phyloP scores from a whole-genome alignment of 2,329 filamentous ascomycete genomes.

The Fusarium sp. region DNA sequence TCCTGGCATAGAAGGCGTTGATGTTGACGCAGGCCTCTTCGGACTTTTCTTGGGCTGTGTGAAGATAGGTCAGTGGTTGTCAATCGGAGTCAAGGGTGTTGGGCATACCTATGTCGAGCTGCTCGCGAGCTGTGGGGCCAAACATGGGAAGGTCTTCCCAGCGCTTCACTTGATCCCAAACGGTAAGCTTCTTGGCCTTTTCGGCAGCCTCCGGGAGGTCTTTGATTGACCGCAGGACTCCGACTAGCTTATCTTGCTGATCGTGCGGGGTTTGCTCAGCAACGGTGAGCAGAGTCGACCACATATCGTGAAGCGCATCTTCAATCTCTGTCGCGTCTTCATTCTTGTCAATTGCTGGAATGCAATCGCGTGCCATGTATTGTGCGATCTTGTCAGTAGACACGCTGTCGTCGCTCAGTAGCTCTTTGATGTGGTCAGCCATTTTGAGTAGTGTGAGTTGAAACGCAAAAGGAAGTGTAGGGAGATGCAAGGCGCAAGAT shows the following conservation, averaged over 20 bases:
- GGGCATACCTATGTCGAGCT: constrained; percentile 32
- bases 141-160: constrained; percentile 41
- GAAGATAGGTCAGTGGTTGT: neutral
- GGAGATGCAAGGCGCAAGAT: neutral
- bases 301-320: constrained; percentile 25
- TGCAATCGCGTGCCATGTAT: constrained; percentile 16
- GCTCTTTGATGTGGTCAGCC: constrained; percentile 14
- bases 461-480: neutral
- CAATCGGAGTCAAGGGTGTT: fast-evolving
- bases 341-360: constrained; percentile 23
- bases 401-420: constrained; percentile 18
- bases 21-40: constrained; percentile 25
- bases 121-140: constrained; percentile 29
- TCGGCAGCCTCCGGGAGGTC: constrained; percentile 19
- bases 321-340: constrained; percentile 26
- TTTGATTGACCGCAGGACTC: constrained; percentile 38
- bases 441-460: constrained; percentile 14
- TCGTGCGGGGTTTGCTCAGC: constrained; percentile 40
- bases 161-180: constrained; percentile 35
- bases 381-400: constrained; percentile 27
- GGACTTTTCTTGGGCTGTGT: constrained; percentile 25
- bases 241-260: constrained; percentile 41
- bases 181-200: constrained; percentile 23
- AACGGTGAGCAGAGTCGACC: constrained; percentile 32
- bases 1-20: constrained; percentile 36